phyloP scores from a whole-genome alignment of 495 filamentous ascomycete species.

The Xylaria castorea region DNA sequence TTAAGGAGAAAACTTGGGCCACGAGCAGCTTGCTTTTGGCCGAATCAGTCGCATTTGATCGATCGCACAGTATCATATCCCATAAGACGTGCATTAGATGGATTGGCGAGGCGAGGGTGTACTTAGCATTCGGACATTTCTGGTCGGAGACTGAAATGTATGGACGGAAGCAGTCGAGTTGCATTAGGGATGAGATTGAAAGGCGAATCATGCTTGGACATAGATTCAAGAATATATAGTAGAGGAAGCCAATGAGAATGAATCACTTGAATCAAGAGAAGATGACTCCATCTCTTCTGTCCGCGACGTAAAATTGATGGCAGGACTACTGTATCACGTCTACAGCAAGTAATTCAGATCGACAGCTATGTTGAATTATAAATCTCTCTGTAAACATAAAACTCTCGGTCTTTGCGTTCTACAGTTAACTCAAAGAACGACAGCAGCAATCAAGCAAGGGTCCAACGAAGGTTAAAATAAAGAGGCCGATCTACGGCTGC shows the following conservation, averaged over 20 bases:
- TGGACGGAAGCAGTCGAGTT: neutral
- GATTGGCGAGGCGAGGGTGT: neutral
- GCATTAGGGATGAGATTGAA: neutral
- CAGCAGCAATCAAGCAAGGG: neutral
- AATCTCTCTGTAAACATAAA: neutral
- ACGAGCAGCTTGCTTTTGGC: neutral
- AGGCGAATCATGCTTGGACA: neutral
- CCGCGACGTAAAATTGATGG: neutral
- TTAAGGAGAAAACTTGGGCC: slow-evolving; percentile 1
- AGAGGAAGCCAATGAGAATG: neutral
- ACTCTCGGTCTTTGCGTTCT: neutral
- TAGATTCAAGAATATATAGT: neutral
- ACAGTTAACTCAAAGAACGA: neutral
- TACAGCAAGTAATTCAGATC: neutral
- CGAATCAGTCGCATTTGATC: neutral
- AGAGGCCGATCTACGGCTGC: neutral
- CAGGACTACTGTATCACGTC: neutral
- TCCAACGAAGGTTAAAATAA: neutral
- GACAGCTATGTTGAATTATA: neutral
- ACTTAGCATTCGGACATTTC: slow-evolving; percentile 5
- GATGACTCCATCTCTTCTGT: neutral
- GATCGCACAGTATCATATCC: neutral
- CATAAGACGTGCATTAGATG: slow-evolving; percentile 11
- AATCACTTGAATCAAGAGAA: neutral
- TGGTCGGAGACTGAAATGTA: neutral